These are phyloP conservation scores for Collariella sp. DNA, from an alignment of 495 filamentous ascomycete species.

Conservation along the genomic window DNA sequence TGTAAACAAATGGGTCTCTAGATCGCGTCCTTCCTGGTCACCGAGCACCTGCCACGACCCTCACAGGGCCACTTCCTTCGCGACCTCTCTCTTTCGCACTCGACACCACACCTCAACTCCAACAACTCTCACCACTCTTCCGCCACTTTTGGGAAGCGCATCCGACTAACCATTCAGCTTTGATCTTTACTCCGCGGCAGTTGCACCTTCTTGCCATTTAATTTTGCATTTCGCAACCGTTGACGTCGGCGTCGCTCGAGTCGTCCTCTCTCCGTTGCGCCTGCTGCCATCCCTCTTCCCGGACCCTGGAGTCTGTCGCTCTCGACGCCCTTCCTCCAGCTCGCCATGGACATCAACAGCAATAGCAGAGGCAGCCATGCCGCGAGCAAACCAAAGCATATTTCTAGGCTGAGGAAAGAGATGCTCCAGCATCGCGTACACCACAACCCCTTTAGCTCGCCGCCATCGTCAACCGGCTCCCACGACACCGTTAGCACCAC, in stretches of 20 bases:
- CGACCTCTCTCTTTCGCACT: constrained; percentile 1
- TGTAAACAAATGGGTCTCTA: constrained; percentile 17
- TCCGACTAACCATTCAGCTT: constrained; percentile 1
- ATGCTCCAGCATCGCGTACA: constrained; percentile 28
- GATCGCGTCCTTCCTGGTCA: constrained; percentile 14
- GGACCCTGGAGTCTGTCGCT: constrained; percentile 3
- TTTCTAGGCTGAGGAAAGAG: constrained; percentile 30
- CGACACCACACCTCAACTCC: too few species aligned
- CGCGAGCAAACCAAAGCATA: constrained; percentile 27
- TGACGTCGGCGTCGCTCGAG: background rate
- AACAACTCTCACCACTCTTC: too few species aligned
- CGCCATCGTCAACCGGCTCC: constrained; percentile 44
- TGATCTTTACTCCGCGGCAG: background rate
- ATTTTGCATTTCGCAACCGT: background rate
- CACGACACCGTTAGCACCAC: constrained; percentile 43
- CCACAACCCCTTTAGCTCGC: constrained; percentile 42
- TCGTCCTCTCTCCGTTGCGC: constrained; percentile 3
- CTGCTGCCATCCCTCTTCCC: constrained; percentile 3
- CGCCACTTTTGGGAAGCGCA: background rate
- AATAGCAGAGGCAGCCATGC: constrained; percentile 18
- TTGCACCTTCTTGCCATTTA: background rate
- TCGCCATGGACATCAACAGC: constrained; percentile 29
- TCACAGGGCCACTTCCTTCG: background rate
- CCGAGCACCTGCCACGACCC: background rate
- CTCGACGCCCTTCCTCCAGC: constrained; percentile 18